Conservation (phyloP, 768 basidiomycete genomes). For the Lactarius hengduanensis region DNA sequence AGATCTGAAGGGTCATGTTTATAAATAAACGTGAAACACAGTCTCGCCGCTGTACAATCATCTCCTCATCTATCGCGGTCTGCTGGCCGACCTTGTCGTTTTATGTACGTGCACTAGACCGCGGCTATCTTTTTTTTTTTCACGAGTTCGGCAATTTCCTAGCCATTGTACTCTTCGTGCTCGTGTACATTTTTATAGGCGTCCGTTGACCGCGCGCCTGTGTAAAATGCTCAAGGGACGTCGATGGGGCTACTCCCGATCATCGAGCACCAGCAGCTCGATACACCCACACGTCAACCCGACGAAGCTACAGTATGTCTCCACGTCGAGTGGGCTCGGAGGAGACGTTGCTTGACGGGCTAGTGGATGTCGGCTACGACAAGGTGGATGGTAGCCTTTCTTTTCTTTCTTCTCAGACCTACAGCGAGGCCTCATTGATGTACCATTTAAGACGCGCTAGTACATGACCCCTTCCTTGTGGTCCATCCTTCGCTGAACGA, state of each 20-base stretch:
- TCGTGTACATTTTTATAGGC: conserved; percentile 31
- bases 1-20: neutral
- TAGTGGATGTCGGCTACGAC: neutral
- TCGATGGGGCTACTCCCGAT: neutral
- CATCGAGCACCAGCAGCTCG: neutral
- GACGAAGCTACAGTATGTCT: neutral
- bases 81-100: conserved; percentile 29
- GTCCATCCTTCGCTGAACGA: conserved; percentile 27
- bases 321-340: conserved; percentile 16
- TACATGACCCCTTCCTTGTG: conserved; percentile 25
- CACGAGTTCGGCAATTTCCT: neutral
- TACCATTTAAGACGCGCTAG: neutral
- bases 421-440: neutral
- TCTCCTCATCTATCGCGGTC: conserved; percentile 17
- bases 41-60: conserved; percentile 14
- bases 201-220: conserved; percentile 27
- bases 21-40: conserved; percentile 10
- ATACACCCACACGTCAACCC: neutral
- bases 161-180: conserved; percentile 29
- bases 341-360: conserved; percentile 9
- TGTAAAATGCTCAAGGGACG: conserved; percentile 22
- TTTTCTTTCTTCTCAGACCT: neutral
- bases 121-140: conserved; percentile 5
- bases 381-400: conserved; percentile 15
- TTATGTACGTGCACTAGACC: conserved; percentile 26